Evolutionary conservation across 2,329 filamentous ascomycete species (phyloP).

Genomic region (Epichloe amarillans): DNA sequence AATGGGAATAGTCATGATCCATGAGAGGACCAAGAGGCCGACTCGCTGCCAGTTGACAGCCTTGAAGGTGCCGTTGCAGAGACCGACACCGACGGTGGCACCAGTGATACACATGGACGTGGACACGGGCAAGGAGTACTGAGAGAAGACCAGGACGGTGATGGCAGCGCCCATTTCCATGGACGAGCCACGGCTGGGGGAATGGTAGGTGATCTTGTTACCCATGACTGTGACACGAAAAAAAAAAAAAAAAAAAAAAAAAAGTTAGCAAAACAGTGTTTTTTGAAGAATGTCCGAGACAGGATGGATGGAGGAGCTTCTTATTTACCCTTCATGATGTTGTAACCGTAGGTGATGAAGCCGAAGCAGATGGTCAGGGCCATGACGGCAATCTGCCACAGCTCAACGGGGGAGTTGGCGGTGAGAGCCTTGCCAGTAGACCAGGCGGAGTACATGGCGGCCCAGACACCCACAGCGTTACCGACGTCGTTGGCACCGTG

Average conservation of each 20-base stretch:
- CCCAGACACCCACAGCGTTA: constrained; percentile 58
- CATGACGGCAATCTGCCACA: constrained; percentile 66
- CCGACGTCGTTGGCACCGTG: constrained; percentile 70
- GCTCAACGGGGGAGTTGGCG: constrained; percentile 52
- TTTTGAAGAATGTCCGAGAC: background rate
- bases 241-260: no score
- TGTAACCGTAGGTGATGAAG: constrained; percentile 64
- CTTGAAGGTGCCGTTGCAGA: constrained; percentile 59
- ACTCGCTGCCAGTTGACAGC: constrained; percentile 69
- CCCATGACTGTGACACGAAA: constrained; percentile 48
- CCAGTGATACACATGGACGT: constrained; percentile 73
- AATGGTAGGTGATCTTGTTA: constrained; percentile 66
- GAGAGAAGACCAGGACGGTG: constrained; percentile 63
- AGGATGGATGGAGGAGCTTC: constrained; percentile 8
- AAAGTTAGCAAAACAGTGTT: background rate
- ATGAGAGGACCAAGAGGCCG: constrained; percentile 50
- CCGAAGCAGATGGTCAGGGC: constrained; percentile 50
- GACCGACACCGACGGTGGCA: constrained; percentile 63
- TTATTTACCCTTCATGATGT: constrained; percentile 66
- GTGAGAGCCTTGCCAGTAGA: constrained; percentile 44
- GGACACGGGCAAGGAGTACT: constrained; percentile 62
- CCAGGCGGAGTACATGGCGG: constrained; percentile 56
- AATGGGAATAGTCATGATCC: constrained; percentile 34
- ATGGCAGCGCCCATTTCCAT: constrained; percentile 74
- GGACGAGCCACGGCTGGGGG: constrained; percentile 42